phyloP scores from a whole-genome alignment of 73 alveolate species.

The Breviolum minutum region DNA sequence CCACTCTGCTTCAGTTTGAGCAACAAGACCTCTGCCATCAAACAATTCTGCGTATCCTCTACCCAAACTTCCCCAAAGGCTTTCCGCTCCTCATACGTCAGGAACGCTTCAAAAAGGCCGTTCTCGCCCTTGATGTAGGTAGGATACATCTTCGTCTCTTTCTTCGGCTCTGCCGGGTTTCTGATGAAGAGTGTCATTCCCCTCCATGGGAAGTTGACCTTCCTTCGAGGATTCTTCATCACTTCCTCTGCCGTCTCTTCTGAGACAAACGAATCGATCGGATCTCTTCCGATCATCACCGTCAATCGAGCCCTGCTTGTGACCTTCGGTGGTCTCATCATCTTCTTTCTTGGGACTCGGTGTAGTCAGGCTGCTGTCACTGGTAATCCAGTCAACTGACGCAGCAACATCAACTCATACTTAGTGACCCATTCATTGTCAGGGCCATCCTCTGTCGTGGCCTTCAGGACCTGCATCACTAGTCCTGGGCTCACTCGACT shows the following conservation, averaged over 20 bases:
- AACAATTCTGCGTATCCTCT: background rate
- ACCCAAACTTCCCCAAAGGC: background rate
- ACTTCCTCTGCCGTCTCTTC: background rate
- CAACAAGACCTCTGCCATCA: background rate
- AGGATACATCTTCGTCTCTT: background rate
- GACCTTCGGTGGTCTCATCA: background rate
- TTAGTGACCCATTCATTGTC: conserved; percentile 13
- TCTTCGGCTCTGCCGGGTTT: background rate
- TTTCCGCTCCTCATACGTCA: too few relatives aligned
- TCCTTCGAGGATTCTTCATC: background rate
- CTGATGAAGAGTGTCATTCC: background rate
- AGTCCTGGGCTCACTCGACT: background rate
- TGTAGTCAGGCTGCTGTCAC: conserved; percentile 1
- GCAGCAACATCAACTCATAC: background rate
- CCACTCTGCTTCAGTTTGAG: background rate
- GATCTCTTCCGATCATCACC: background rate
- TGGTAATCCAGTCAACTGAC: background rate
- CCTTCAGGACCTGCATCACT: background rate
- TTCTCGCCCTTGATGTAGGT: too few relatives aligned
- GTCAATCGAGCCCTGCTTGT: background rate
- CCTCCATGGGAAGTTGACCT: background rate
- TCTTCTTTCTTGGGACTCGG: background rate
- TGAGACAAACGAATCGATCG: background rate
- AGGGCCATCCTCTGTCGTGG: background rate
- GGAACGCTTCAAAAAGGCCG: background rate